Conservation (phyloP, 1,284 basidiomycete species). For the Leccinum insolens region DNA sequence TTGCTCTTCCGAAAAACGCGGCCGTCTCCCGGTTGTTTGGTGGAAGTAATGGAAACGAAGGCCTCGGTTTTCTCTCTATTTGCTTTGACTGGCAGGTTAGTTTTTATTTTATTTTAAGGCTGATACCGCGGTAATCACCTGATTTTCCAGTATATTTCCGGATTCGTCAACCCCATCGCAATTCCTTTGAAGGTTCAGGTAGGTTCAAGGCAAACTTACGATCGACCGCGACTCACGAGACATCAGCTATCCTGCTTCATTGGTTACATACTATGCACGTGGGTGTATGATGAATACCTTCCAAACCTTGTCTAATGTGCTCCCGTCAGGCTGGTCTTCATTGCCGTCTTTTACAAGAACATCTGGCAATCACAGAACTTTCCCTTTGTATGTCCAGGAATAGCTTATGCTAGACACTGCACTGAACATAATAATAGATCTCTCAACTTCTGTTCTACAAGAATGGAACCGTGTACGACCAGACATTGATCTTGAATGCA, state of each 20-base stretch:
- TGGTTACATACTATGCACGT: conserved; percentile 50
- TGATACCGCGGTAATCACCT: not conserved
- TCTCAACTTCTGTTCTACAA: conserved; percentile 56
- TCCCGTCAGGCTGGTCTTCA: conserved; percentile 41
- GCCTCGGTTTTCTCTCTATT: conserved; percentile 51
- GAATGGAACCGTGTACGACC: conserved; percentile 52
- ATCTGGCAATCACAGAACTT: conserved; percentile 51
- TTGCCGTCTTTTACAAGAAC: conserved; percentile 46
- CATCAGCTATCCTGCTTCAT: conserved; percentile 42
- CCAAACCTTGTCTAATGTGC: conserved; percentile 3
- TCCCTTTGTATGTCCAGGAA: conserved; percentile 44
- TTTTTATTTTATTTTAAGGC: not conserved
- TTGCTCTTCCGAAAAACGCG: conserved; percentile 52
- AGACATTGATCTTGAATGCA: conserved; percentile 49
- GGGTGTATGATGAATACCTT: conserved; percentile 8
- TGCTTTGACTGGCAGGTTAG: conserved; percentile 58
- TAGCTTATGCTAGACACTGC: not conserved
- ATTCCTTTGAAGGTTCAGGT: conserved; percentile 48
- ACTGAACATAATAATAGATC: conserved; percentile 29
- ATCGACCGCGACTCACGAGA: not conserved
- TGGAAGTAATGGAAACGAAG: conserved; percentile 63
- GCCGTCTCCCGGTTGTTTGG: conserved; percentile 61
- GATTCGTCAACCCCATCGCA: conserved; percentile 42
- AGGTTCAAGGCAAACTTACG: not conserved
- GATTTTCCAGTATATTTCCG: conserved; percentile 45